Evolutionary conservation across 2,329 filamentous ascomycete genomes (phyloP).

Genomic region (Penicillium expansum): DNA sequence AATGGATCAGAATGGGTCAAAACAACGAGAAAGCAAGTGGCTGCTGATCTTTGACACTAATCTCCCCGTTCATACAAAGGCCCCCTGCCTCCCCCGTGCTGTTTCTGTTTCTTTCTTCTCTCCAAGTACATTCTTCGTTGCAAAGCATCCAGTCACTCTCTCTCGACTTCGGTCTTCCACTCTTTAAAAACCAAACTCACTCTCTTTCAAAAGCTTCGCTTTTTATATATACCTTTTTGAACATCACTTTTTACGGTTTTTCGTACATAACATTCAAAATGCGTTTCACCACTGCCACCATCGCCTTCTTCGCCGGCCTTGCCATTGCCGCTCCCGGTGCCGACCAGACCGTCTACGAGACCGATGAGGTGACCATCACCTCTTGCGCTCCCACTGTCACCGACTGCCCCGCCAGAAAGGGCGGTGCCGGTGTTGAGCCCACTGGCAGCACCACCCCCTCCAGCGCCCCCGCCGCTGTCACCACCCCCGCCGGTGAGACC

Average conservation of each 20-base stretch:
- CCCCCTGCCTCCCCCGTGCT: conserved; percentile 26
- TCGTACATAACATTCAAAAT: conserved; percentile 39
- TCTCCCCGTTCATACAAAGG: conserved; percentile 43
- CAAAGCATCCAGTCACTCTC: conserved; percentile 33
- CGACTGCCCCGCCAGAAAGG: conserved; percentile 52
- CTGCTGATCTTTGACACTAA: conserved; percentile 35
- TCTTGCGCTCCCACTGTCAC: conserved; percentile 60
- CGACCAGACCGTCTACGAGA: conserved; percentile 54
- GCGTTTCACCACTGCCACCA: conserved; percentile 44
- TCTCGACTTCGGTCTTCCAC: conserved; percentile 47
- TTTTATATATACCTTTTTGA: conserved; percentile 25
- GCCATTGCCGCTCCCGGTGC: conserved; percentile 38
- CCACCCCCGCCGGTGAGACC: conserved; percentile 15
- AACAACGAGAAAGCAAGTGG: not conserved
- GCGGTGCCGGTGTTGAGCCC: conserved; percentile 13
- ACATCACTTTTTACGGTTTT: conserved; percentile 32
- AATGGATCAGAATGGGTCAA: not conserved
- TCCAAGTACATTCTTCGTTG: conserved; percentile 34
- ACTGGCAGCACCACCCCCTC: conserved; percentile 15
- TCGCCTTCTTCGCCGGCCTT: conserved; percentile 44
- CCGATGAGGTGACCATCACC: conserved; percentile 61
- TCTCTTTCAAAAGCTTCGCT: conserved; percentile 27
- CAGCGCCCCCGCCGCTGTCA: conserved; percentile 12
- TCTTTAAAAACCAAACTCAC: conserved; percentile 33
- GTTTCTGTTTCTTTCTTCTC: conserved; percentile 24